phyloP scores from a whole-genome alignment of 139 green algal species.

The Chlorella sp. region DNA sequence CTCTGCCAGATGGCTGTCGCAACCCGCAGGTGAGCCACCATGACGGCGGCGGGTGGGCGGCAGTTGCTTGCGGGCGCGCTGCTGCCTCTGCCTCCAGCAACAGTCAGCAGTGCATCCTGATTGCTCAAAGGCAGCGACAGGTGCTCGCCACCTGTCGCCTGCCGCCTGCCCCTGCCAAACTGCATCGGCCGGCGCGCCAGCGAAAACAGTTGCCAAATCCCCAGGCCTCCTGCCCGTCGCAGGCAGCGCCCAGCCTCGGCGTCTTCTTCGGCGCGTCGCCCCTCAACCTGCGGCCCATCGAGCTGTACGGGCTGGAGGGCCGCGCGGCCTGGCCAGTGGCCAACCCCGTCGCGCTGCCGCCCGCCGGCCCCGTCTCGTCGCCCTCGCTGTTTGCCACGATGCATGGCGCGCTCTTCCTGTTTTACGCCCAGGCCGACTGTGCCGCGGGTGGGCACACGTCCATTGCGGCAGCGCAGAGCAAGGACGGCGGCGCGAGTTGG shows the following conservation, averaged over 20 bases:
- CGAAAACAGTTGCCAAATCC: too few species aligned
- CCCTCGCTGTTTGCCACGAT: neutral
- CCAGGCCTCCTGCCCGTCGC: too few species aligned
- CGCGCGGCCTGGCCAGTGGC: slow-evolving; percentile 19
- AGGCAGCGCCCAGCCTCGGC: slow-evolving; percentile 5
- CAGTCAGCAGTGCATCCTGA: too few species aligned
- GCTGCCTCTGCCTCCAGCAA: too few species aligned
- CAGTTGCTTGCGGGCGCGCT: too few species aligned
- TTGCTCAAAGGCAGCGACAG: too few species aligned
- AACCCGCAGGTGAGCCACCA: too few species aligned
- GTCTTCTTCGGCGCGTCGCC: slow-evolving; percentile 17
- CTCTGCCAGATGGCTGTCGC: too few species aligned
- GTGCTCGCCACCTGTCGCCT: too few species aligned
- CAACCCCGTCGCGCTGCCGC: slow-evolving; percentile 28
- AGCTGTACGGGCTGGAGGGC: neutral
- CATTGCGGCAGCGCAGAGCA: slow-evolving; percentile 22
- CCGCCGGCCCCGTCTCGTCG: neutral
- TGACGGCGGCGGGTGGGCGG: too few species aligned
- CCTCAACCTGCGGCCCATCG: slow-evolving; percentile 16
- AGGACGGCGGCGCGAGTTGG: slow-evolving; percentile 24
- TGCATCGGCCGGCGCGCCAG: too few species aligned
- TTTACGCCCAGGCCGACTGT: slow-evolving; percentile 25
- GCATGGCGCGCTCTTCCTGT: neutral
- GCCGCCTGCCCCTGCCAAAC: too few species aligned
- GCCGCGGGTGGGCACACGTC: neutral